A percentile compares a stretch with the other conserved stretches of the same genome.
Conservation (phyloP, 163 green algal species). For the Coccomyxa subellipsoidea region DNA sequence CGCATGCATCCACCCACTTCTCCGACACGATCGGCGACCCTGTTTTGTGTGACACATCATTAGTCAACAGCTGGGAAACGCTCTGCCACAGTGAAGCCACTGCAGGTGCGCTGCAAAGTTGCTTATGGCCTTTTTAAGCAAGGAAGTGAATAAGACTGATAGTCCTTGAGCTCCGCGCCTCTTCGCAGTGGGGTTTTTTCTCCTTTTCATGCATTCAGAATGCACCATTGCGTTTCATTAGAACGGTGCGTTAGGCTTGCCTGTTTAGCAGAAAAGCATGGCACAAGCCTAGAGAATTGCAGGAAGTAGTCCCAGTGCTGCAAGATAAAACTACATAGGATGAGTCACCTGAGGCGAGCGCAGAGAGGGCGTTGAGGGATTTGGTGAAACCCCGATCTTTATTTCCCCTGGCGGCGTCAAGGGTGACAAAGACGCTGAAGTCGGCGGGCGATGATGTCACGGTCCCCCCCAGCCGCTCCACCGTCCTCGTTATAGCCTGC, state of each 20-base stretch:
- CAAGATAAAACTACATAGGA: too few species aligned
- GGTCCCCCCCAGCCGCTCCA: background rate
- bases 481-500: background rate
- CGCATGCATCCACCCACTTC: slow-evolving; percentile 20
- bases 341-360: slow-evolving; percentile 26
- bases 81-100: too few species aligned
- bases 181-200: too few species aligned
- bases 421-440: slow-evolving; percentile 6
- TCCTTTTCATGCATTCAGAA: too few species aligned
- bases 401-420: background rate
- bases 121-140: too few species aligned
- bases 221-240: too few species aligned
- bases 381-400: slow-evolving; percentile 24
- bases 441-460: background rate
- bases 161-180: too few species aligned
- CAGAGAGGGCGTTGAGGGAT: slow-evolving; percentile 22
- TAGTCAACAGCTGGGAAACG: background rate
- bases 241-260: too few species aligned
- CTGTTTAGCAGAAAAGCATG: too few species aligned
- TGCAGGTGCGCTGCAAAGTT: too few species aligned
- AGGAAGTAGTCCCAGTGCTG: background rate
- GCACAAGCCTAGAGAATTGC: too few species aligned
- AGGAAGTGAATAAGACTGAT: too few species aligned
- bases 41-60: background rate
- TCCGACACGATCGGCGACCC: slow-evolving; percentile 21